Evolutionary conservation across 352 stramenopile species (phyloP).

Genomic region (Phytophthora kernoviae): DNA sequence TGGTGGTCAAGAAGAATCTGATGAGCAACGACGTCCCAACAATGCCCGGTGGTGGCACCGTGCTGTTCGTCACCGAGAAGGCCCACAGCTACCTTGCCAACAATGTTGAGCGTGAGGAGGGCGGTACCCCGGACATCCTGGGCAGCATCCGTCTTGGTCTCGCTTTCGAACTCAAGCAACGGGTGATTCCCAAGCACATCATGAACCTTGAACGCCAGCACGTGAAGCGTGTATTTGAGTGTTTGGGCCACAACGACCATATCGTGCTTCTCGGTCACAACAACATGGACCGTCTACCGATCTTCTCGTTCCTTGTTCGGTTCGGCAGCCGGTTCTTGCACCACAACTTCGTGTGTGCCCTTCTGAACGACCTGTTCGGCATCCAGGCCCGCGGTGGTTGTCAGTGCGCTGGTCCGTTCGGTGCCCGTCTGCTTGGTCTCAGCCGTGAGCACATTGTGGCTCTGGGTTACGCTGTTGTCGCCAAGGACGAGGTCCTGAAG

Average conservation of each 20-base stretch:
- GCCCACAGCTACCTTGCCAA: conserved; percentile 83
- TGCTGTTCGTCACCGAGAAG: conserved; percentile 65
- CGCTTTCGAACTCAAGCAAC: conserved; percentile 91
- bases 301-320: conserved; percentile 96
- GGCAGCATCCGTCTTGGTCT: conserved; percentile 94
- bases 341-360: conserved; percentile 98
- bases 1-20: conserved; percentile 95
- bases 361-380: conserved; percentile 99
- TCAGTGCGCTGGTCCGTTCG: conserved; percentile 94
- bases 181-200: conserved; percentile 58
- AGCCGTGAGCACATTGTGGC: conserved; percentile 61
- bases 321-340: conserved; percentile 93
- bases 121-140: conserved; percentile 96
- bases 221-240: conserved; percentile 39
- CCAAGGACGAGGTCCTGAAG: conserved; percentile 92
- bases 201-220: conserved; percentile 56
- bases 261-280: conserved; percentile 89
- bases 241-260: conserved; percentile 53
- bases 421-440: conserved; percentile 92
- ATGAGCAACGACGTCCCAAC: conserved; percentile 68
- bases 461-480: conserved; percentile 88
- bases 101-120: conserved; percentile 90
- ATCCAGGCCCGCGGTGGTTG: conserved; percentile 77
- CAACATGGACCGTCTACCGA: conserved; percentile 72
- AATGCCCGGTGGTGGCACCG: conserved; percentile 48